Base-by-base conservation (phyloP, 345 rosid species). In the Pistacia vera region DNA sequence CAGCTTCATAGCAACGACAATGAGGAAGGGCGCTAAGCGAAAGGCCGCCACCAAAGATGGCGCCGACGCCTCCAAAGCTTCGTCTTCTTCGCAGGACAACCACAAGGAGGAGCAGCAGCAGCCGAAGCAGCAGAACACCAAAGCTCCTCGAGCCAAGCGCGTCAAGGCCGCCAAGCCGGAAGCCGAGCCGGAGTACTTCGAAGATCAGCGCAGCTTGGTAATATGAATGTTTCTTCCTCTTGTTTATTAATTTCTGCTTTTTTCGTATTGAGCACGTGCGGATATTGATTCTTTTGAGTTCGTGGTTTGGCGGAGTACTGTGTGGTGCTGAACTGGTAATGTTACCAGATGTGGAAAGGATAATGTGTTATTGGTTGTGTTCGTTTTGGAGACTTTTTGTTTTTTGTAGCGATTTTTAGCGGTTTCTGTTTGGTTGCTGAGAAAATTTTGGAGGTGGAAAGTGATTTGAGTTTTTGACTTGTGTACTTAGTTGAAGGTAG, bases 131-230 rank as follows among this genome's bases (percentile, higher is more conserved):
- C 70, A 63, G 36, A 81, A 58, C 68, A 72, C 65, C 78, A 80
- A 89, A 30, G 81, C 82, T 22, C 77, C 83, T 56, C 41, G 77
- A 66, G 87, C 93, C 79, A 91, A 92, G 84, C 85, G 87, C 20
- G 74, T 79, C 18, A 86, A 83, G 86, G 84, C 77, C 28, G 72
- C 86, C 58, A 91, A 85, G 72, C 88, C 89, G 2, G 81, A 86
- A 20, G 61, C 85, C 54, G 93, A 92, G 74, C 92, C 95, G 49
- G 91, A 92, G 86, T 97, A 84, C 86, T 86, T 94, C 63, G 94
- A 97, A 76, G 98, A 94, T 1, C 68, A 86, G 79, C 97, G 98
- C 14, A 92, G 89, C 87, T 77, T 97, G 92, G 99, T 97, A 86
- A 38, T 8, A 48, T 70, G 17, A 11, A n/a, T 48, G 54, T 38